Evolutionary conservation across 139 green algal genomes (phyloP), one percentile per base, ranked within the genome.

Genomic region (Limnomonas spitsbergensis): DNA sequence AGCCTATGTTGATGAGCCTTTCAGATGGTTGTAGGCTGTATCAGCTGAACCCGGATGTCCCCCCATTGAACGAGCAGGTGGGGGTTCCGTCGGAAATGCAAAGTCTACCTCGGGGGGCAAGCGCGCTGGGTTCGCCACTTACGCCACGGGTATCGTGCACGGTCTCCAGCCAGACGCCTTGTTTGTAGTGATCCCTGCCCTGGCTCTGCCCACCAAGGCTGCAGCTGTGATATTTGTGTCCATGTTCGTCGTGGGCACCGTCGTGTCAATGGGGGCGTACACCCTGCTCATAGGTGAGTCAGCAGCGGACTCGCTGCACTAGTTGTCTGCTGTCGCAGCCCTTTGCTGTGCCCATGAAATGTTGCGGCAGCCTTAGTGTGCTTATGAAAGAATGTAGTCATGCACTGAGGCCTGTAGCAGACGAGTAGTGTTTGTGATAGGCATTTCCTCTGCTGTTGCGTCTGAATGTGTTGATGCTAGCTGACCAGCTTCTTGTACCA

Each of bases 161-260:
- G 96, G 96, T 2, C 85, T 99, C 54, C 95, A 98, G 79, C 96
- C 96, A 2, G 96, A 99, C 76, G 94, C 96, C 0, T 85, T 99
- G 27, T 97, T 99, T 67, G 89, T 98, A 9, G 91, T 99, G 34
- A 88, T 99, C 3, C 96, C 96, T 1, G 96, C 96, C 1, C 83
- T 99, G 54, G 91, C 96, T 7, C 85, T 99, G 39, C 94, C 96
- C 56, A 97, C 93, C 36, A 94, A 94, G 82, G 68, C 91, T 27
- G 94, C 93, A 3, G 93, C 94, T 1, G 78, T 93, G 2, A 86
- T 92, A 3, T 99, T 98, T 84, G 93, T 97, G 78, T 66, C 83
- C 27, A 94, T 94, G 85, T 99, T 99, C 88, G 91, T 99, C 7
- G 66, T 97, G 38, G 96, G 96, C 26, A 99, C 96, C 3, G 89